Conservation (phyloP, 495 filamentous ascomycete species). For the Lophium mytilinum region DNA sequence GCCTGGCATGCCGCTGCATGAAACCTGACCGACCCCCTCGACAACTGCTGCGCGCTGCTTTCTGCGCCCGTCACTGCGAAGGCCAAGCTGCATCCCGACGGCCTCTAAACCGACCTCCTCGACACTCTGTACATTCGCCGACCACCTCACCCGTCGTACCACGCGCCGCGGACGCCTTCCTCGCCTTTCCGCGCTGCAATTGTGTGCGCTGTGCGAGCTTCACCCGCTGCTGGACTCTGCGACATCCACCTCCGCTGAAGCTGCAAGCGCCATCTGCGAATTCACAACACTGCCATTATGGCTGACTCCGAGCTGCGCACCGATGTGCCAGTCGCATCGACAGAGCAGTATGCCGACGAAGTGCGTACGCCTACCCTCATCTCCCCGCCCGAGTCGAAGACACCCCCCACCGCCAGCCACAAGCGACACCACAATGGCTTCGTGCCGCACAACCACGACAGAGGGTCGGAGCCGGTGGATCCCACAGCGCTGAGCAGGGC, state of each 20-base stretch:
- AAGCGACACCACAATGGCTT: conserved; percentile 34
- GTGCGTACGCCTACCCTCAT: conserved; percentile 29
- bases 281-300: background rate
- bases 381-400: conserved; percentile 40
- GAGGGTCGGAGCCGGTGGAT: conserved; percentile 51
- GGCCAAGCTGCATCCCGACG: no score
- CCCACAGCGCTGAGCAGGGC: conserved; percentile 53
- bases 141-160: no score
- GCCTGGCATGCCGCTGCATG: no score
- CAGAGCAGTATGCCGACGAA: conserved; percentile 7
- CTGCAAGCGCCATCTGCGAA: no score
- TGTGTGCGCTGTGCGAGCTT: no score
- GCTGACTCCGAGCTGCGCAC: background rate
- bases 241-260: no score
- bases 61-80: no score
- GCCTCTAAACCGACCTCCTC: no score
- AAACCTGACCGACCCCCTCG: no score
- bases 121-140: no score
- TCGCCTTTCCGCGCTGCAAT: background rate
- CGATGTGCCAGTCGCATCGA: conserved; percentile 2
- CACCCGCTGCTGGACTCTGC: no score
- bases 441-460: conserved; percentile 27
- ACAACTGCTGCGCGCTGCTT: no score
- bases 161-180: background rate
- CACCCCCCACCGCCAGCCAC: conserved; percentile 35